Percentiles rank a stretch among this genome's conserved stretches.
These are phyloP conservation scores for Epichloe elymi DNA, from an alignment of 2,329 filamentous ascomycete species.

Conservation along the genomic window DNA sequence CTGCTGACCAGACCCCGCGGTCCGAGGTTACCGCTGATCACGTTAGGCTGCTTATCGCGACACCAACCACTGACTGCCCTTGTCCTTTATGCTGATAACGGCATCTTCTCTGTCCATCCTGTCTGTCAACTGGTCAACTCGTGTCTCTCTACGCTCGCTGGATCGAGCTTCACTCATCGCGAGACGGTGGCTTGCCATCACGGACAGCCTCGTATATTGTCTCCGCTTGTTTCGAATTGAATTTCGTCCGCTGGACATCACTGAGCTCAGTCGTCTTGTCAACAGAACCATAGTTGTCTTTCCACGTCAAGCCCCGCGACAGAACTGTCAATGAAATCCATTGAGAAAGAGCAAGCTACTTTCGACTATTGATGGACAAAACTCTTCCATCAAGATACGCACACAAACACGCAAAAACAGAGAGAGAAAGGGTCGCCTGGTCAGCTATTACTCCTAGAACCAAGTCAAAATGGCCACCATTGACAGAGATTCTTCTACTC, in stretches of 20 bases:
- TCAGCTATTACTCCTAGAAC: neutral
- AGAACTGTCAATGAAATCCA: neutral
- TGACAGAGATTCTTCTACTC: constrained; percentile 10
- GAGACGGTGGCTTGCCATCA: constrained; percentile 3
- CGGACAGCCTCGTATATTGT: neutral
- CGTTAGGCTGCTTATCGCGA: constrained; percentile 3
- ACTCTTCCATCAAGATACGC: neutral
- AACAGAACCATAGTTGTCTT: neutral
- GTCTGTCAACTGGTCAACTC: neutral
- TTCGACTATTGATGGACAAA: neutral
- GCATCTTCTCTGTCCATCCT: neutral
- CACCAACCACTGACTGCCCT: constrained; percentile 1
- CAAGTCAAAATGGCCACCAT: constrained; percentile 1
- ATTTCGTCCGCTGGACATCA: neutral
- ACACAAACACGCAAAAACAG: neutral
- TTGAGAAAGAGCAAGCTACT: neutral
- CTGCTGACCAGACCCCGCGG: constrained; percentile 8
- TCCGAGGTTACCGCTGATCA: constrained; percentile 8
- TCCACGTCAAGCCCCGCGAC: neutral
- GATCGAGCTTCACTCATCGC: constrained; percentile 1
- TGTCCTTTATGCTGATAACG: neutral
- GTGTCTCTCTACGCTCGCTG: constrained; percentile 1
- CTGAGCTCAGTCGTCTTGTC: neutral
- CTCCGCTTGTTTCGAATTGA: constrained; percentile 1
- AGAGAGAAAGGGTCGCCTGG: neutral